Base-by-base conservation (phyloP, 202 grass and related monocot genomes). In the Setaria italica region DNA sequence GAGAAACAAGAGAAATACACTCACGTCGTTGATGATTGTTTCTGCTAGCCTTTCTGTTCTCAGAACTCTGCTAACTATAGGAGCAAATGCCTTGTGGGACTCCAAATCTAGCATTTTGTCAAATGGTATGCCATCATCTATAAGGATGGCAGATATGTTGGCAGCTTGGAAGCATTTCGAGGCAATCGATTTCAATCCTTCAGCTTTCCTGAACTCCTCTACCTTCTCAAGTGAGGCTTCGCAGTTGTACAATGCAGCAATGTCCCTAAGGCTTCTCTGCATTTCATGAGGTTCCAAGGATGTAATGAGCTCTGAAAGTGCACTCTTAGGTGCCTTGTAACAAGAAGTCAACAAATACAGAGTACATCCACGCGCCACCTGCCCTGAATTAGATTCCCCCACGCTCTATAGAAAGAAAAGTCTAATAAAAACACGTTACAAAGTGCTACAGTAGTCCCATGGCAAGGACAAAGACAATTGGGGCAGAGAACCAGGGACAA, bases 261-360 rank as follows among this genome's bases (percentile, higher is more conserved):
- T 87, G 57, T 99, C 96, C 91, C 92, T 99, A 67, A 99, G 49
- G 76, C 93, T 99, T 57, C 96, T 95, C 96, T 99, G 91, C 87
- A 82, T 39, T 86, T 71, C 25, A 69, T 55, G 37, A 62, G 13
- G 66, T 80, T 74, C 4, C 32, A 72, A 72, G 6, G 35, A 53
- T 65, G 65, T 72, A 46, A 78, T 68, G 17, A 82, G 54, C 47
- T 80, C 19, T 83, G 15, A 75, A 53, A 90, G 30, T 56, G 42
- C 55, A 48, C 3, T 58, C 9, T 46, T 75, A 55, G 42, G 30
- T 74, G 53, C 17, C 41, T 73, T 25, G 25, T 25, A 25, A 25
- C 25, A 25, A 25, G 25, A 25, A 25, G 25, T 25, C 25, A 25
- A 25, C 25, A 25, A 25, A 25, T 25, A 25, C 39, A 41, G 39